Evolutionary conservation across 2,329 filamentous ascomycete species (phyloP).

Genomic region (Apiospora arundinis): DNA sequence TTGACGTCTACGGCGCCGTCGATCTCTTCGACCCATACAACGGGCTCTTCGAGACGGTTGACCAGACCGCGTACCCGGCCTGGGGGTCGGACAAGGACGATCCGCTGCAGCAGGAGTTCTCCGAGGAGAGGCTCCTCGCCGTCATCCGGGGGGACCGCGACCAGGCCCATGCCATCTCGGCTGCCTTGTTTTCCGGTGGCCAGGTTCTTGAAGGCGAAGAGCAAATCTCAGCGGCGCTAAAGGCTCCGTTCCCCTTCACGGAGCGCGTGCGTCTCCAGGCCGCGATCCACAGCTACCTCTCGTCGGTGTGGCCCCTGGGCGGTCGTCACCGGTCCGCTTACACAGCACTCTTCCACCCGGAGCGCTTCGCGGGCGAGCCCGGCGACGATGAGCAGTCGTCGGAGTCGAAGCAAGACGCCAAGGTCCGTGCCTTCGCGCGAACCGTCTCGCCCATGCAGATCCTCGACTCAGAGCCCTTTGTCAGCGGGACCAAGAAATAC

Average conservation of each 20-base stretch:
- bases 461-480: slow-evolving; percentile 6
- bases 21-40: slow-evolving; percentile 16
- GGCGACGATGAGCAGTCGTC: neutral
- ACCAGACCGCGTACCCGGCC: slow-evolving; percentile 12
- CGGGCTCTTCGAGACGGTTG: neutral
- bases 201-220: neutral
- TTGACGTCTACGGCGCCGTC: slow-evolving; percentile 7
- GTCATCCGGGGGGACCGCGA: slow-evolving; percentile 15
- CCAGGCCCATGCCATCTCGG: slow-evolving; percentile 2
- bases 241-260: neutral
- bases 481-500: neutral
- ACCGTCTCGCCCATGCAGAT: slow-evolving; percentile 21
- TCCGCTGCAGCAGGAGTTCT: slow-evolving; percentile 9
- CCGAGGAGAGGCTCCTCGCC: slow-evolving; percentile 10
- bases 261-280: slow-evolving; percentile 17
- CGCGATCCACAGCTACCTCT: slow-evolving; percentile 19
- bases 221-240: neutral
- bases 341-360: slow-evolving; percentile 11
- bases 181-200: neutral
- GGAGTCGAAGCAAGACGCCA: neutral
- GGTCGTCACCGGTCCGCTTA: slow-evolving; percentile 11
- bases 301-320: neutral
- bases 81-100: neutral
- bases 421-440: slow-evolving; percentile 2
- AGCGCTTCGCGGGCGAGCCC: neutral